Evolutionary conservation across 2,329 filamentous ascomycete species (phyloP).

Genomic region (Myrmaecium sp.): DNA sequence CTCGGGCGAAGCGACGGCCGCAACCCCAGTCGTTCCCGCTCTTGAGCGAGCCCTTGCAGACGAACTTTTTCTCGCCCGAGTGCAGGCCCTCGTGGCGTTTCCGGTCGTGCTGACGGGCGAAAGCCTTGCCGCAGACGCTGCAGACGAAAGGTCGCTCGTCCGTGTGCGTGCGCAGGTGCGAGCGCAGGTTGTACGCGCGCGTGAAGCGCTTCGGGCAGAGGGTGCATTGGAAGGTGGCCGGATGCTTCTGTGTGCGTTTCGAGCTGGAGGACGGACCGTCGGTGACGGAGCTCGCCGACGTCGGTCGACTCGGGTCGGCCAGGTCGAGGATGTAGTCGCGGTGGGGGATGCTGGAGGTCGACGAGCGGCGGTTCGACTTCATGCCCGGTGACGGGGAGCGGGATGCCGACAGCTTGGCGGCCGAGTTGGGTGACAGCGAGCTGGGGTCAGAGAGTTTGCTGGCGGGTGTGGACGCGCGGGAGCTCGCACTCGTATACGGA

Average conservation of each 20-base stretch:
- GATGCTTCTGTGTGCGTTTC: constrained; percentile 91
- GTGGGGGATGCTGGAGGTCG: constrained; percentile 34
- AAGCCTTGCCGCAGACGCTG: constrained; percentile 91
- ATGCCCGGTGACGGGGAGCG: constrained; percentile 31
- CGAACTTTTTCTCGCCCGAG: constrained; percentile 96
- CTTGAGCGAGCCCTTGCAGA: constrained; percentile 83
- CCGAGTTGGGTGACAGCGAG: constrained; percentile 27
- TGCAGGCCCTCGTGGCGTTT: constrained; percentile 95
- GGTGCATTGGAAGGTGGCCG: constrained; percentile 87
- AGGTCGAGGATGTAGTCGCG: constrained; percentile 76
- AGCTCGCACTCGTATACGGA: constrained; percentile 33
- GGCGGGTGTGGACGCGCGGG: constrained; percentile 26
- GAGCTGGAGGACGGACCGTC: constrained; percentile 24
- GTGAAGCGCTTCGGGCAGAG: constrained; percentile 94
- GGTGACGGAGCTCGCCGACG: constrained; percentile 24
- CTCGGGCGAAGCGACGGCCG: constrained; percentile 79
- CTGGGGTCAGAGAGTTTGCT: constrained; percentile 13
- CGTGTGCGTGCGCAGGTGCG: constrained; percentile 87
- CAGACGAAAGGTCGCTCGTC: constrained; percentile 96
- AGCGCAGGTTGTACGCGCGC: constrained; percentile 87
- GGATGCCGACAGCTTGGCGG: constrained; percentile 19
- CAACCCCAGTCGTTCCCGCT: constrained; percentile 80
- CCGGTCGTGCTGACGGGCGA: constrained; percentile 90
- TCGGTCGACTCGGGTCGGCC: constrained; percentile 72
- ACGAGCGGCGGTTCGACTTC: constrained; percentile 31